Evolutionary conservation across 805 yeast species (phyloP), one percentile per base, ranked within the genome.

Genomic region (Nakazawaea ernobii): DNA sequence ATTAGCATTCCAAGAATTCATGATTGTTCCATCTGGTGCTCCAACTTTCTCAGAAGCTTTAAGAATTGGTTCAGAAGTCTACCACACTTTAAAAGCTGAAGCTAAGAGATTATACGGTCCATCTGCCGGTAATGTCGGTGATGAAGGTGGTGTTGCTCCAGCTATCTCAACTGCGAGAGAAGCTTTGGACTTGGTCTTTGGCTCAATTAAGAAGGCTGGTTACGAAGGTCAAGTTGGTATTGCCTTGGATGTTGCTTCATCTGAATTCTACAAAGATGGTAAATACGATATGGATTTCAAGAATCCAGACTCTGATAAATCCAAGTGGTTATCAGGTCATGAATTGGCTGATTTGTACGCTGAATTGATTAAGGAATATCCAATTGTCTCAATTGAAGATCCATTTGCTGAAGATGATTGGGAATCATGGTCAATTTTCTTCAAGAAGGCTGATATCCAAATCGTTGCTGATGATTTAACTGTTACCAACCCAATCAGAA

Each of bases 71-170:
- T 71, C 96, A 54, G 99, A 92, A 80, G 97, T 91, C 61, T 92
- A 92, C 94, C 98, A 92, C 84, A 78, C 80, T 76, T 83, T 92
- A 73, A 94, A 94, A 81, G 73, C 91, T 57, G 76, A 86, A 65
- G 85, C 98, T 72, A 87, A 88, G 83, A 84, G 88, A 84, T 79
- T 76, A 71, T 94, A 92, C 85, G 99, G 99, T 69, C 85, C 88
- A 68, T 84, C 95, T 55, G 99, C 99, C 65, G 98, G 97, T 77
- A 92, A 92, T 79, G 99, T 92, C 69, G 99, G 99, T 83, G 99
- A 92, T 75, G 99, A 92, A 82, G 99, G 99, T 86, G 99, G 99
- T 84, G 97, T 92, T 79, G 99, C 99, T 65, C 99, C 99, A 74
- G 88, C 90, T 74, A 84, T 94, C 60, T 80, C 85, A 59, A 81